Conservation (phyloP, 164 flowering plant species). For the Stephania japonica region DNA sequence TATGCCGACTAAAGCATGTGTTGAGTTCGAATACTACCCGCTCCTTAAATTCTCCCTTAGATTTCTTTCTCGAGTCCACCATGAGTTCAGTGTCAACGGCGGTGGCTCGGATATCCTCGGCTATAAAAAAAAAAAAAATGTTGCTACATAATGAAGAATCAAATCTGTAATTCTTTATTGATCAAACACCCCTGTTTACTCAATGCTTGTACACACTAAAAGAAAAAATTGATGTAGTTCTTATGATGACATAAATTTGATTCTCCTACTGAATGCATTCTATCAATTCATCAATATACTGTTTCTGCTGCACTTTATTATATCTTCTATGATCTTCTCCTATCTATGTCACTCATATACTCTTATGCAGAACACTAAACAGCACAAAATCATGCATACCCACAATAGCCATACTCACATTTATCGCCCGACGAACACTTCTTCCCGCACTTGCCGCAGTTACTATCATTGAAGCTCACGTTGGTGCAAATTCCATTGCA, state of each 20-base stretch:
- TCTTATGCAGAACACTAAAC: background rate
- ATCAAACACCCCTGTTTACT: constrained; percentile 12
- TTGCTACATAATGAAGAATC: background rate
- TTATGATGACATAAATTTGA: background rate
- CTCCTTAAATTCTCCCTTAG: too few species aligned
- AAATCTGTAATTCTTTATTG: constrained; percentile 9
- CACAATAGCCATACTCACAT: constrained; percentile 50
- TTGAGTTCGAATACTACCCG: too few species aligned
- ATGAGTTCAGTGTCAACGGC: too few species aligned
- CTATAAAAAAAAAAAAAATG: background rate
- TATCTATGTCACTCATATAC: too few species aligned
- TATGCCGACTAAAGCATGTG: too few species aligned
- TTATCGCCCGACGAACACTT: constrained; percentile 34
- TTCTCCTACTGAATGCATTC: background rate
- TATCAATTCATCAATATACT: background rate
- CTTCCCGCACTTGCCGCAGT: constrained; percentile 54
- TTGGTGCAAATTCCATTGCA: constrained; percentile 42
- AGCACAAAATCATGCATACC: constrained; percentile 35
- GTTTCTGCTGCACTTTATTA: background rate
- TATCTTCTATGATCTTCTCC: constrained; percentile 7
- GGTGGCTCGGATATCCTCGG: too few species aligned
- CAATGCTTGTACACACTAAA: constrained; percentile 11
- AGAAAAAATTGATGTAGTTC: background rate
- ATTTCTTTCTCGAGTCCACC: too few species aligned
- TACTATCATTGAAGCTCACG: constrained; percentile 16